Percentiles rank a stretch among this genome's conserved stretches.
These are phyloP conservation scores for Cymbopogon flexuosus DNA, from an alignment of 202 grass and related monocot genomes.

Conservation along the genomic window DNA sequence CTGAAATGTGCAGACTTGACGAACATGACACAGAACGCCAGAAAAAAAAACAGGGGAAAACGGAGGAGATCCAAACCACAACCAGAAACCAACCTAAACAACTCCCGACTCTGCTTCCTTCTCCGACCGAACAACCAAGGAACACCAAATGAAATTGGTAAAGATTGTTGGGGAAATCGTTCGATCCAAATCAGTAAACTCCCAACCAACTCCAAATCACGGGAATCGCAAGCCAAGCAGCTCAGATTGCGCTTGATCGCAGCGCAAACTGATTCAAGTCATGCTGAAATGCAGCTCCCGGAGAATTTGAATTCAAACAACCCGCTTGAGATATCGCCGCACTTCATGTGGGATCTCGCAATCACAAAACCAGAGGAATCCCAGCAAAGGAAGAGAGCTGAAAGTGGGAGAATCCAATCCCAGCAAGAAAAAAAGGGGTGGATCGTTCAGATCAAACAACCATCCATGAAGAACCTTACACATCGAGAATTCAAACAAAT, in stretches of 20 bases:
- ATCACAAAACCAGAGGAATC: constrained; percentile 20
- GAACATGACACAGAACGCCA: neutral
- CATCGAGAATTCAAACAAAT: constrained; percentile 20
- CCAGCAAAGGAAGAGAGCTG: neutral
- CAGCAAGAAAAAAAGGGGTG: neutral
- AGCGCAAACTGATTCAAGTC: neutral
- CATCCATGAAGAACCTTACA: neutral
- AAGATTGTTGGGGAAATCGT: neutral
- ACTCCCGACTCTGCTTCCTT: neutral
- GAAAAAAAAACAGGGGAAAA: neutral
- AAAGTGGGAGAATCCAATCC: constrained; percentile 10
- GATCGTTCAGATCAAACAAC: constrained; percentile 32
- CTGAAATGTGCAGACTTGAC: neutral
- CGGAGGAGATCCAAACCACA: constrained; percentile 8
- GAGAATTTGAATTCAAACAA: neutral
- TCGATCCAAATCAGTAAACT: constrained; percentile 11
- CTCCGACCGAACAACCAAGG: neutral
- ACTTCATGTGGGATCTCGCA: neutral
- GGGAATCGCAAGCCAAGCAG: constrained; percentile 10
- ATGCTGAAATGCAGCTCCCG: constrained; percentile 14
- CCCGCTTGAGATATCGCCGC: neutral
- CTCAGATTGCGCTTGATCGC: constrained; percentile 17
- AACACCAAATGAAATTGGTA: neutral
- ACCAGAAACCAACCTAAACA: neutral
- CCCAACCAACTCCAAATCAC: neutral